These are phyloP conservation scores for Xerocomellus dryophilus DNA, from an alignment of 768 basidiomycete genomes.

Conservation along the genomic window DNA sequence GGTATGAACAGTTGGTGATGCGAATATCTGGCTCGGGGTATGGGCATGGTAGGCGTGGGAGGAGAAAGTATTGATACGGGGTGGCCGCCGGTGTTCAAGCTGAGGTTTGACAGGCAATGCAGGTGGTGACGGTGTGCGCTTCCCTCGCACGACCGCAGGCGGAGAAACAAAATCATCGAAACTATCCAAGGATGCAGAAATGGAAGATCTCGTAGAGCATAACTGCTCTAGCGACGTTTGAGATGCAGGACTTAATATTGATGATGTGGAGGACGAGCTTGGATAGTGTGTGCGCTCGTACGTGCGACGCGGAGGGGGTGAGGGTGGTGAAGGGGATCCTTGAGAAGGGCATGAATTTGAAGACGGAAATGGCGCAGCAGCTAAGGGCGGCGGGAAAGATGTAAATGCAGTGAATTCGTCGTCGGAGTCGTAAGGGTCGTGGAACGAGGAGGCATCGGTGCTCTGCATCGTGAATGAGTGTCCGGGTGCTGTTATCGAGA, in stretches of 20 bases:
- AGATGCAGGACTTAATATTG: slow-evolving; percentile 21
- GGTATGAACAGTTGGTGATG: slow-evolving; percentile 13
- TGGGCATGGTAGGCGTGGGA: slow-evolving; percentile 20
- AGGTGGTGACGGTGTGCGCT: slow-evolving; percentile 48
- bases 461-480: slow-evolving; percentile 8
- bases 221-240: slow-evolving; percentile 22
- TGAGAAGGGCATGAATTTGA: slow-evolving; percentile 9
- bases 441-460: slow-evolving; percentile 2
- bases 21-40: slow-evolving; percentile 15
- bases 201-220: slow-evolving; percentile 21
- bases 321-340: slow-evolving; percentile 24
- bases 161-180: slow-evolving; percentile 49
- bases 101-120: slow-evolving; percentile 37
- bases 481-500: slow-evolving; percentile 4
- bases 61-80: slow-evolving; percentile 11
- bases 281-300: slow-evolving; percentile 23
- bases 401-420: slow-evolving; percentile 55
- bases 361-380: slow-evolving; percentile 4
- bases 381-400: slow-evolving; percentile 27
- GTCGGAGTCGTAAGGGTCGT: slow-evolving; percentile 31
- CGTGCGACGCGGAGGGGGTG: slow-evolving; percentile 29
- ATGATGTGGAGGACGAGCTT: slow-evolving; percentile 28
- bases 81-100: not conserved
- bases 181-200: slow-evolving; percentile 38
- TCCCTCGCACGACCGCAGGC: slow-evolving; percentile 4